Evolutionary conservation across 495 filamentous ascomycete genomes (phyloP), one percentile per base, ranked within the genome.

Genomic region (Neurospora sp.): DNA sequence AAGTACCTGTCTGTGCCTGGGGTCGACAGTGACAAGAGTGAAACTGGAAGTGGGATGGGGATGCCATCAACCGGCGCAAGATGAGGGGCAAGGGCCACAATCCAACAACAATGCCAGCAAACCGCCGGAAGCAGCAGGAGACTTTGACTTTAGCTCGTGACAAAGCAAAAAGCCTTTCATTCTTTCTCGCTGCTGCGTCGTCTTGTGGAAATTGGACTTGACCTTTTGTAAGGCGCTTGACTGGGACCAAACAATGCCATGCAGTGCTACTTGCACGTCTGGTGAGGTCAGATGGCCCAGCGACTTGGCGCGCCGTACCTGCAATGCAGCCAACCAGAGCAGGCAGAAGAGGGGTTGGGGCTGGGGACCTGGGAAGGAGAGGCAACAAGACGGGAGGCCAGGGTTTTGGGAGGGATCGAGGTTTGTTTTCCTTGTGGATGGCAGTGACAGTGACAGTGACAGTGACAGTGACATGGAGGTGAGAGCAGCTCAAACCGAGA

Each of bases 221-320:
- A 3, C 22, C 53, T 65, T 65, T 65, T 65, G 14, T 8, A 35
- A 65, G 27, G 53, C 53, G 53, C 53, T 65, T 35, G 27, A 31
- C 27, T 31, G 27, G 27, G 27, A 31, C 27, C 27, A 31, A 31
- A 31, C 40, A 53, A 72, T 75, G 68, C 74, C 74, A 74, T 76
- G 76, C 74, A 73, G 75, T 70, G 73, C 72, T 73, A 73, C 73
- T 74, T 76, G 74, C 78, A 74, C 76, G 76, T 75, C 75, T 76
- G 75, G 78, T 78, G 79, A 80, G 79, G 79, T 80, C 79, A 80
- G 78, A 79, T 80, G 79, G 79, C 75, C 78, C 70, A 71, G 75
- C 22, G 75, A 73, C 74, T 76, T 79, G 75, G 78, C 75, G 78
- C 74, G 74, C 74, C 74, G 76, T 78, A 71, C 76, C 72, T 76